Evolutionary conservation across 192 early-diverging fungal genomes (phyloP), one percentile per base, ranked within the genome.

Genomic region (Coemansia sp.): DNA sequence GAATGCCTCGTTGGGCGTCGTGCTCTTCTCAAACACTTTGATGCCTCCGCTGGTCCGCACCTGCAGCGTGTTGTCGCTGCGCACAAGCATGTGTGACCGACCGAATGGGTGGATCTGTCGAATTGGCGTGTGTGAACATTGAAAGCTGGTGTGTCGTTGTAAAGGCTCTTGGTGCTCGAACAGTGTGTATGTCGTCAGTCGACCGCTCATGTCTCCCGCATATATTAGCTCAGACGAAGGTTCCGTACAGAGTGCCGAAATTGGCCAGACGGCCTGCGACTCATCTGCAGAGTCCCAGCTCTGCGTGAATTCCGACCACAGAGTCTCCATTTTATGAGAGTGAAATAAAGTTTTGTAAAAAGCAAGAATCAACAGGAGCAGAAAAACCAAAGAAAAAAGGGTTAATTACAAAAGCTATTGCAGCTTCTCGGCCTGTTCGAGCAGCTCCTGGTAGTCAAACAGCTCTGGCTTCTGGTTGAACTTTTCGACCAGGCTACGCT

Each of bases 161-260:
- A 91, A 52, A 9, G 53, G 71, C 73, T 65, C 80, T 42, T 44
- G 68, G 54, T 11, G 10, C 3, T 21, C 54, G 18, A 39, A 44
- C 46, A 82, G 69, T 67, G 80, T 61, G 41, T 86, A 87, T 2
- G 89, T 88, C 13, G 86, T 69, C 11, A 92, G 72, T 22, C 85
- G 86, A 14, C 93, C 90, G 62, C 87, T 87, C 45, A 87, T 88
- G 62, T 91, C 87, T 53, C 92, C 95, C 2, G 84, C 67, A 89
- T 93, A 96, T 48, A 98, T 40, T 7, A 96, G 81, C 66, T 95
- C 91, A 59, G 92, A 87, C 50, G 83, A 70, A 1, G 81, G 64
- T 68, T 92, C 91, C 54, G 88, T 55, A 4, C 45, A 61, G 6
- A 68, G 22, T 9, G 61, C 57, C 8, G 70, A 37, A 6, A 66